A percentile compares a stretch with the other conserved stretches of the same genome.
Evolutionary conservation across 2,329 filamentous ascomycete genomes (phyloP).

Genomic region (Tolypocladium capitatum): DNA sequence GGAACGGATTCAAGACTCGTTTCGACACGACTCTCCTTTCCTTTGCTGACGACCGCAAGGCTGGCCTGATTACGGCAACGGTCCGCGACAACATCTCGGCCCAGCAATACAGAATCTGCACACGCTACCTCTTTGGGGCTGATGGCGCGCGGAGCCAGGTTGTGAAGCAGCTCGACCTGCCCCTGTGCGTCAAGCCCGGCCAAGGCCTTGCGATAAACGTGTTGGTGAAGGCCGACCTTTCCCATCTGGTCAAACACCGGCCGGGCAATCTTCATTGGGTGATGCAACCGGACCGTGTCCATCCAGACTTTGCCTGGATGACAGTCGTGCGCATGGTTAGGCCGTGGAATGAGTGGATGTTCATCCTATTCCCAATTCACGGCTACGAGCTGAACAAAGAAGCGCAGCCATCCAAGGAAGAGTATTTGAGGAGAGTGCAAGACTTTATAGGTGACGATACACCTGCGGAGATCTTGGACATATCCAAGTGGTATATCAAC

Average conservation of each 20-base stretch:
- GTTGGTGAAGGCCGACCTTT: conserved; percentile 32
- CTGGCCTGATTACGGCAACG: conserved; percentile 14
- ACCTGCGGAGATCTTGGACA: conserved; percentile 34
- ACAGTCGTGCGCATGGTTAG: conserved; percentile 45
- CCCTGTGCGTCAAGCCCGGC: conserved; percentile 28
- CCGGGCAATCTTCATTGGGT: conserved; percentile 49
- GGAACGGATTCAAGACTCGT: conserved; percentile 20
- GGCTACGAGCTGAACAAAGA: conserved; percentile 17
- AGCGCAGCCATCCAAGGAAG: conserved; percentile 27
- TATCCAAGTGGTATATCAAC: conserved; percentile 47
- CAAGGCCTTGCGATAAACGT: conserved; percentile 27
- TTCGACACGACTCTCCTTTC: conserved; percentile 22
- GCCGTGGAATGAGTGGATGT: conserved; percentile 51
- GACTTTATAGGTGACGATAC: conserved; percentile 43
- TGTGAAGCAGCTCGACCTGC: conserved; percentile 21
- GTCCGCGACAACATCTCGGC: conserved; percentile 23
- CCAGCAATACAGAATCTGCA: conserved; percentile 27
- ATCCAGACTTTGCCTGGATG: conserved; percentile 37
- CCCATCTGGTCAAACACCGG: conserved; percentile 32
- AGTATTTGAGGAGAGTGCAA: conserved; percentile 31
- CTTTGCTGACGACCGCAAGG: conserved; percentile 11
- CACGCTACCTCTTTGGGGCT: conserved; percentile 41
- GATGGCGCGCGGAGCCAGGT: conserved; percentile 32
- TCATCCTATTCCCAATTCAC: conserved; percentile 34
- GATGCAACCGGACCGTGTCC: conserved; percentile 38